Evolutionary conservation across 257 asterid species (phyloP), one percentile per base, ranked within the genome.

Genomic region (Pogostemon cablin): DNA sequence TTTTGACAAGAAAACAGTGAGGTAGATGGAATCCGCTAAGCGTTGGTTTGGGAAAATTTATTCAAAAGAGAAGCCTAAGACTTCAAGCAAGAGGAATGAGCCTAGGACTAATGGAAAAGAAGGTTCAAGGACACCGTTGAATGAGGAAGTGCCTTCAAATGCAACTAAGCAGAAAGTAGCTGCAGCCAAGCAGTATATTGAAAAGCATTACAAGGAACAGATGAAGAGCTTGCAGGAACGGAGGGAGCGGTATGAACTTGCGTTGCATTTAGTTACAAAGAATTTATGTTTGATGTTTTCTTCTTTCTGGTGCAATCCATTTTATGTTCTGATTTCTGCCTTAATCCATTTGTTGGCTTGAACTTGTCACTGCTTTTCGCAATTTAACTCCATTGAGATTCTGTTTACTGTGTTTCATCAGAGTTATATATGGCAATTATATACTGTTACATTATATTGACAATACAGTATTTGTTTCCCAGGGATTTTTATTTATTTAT

Each of bases 151-250:
- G 34, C 96, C 98, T 65, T 93, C 98, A n/a, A 85, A 75, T 83
- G 97, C 98, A 57, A 93, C 98, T 50, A 86, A 88, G 83, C 96
- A 88, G 86, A 93, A 93, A 84, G 98, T 65, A 43, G 98, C 88
- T 32, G 98, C 97, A 77, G 98, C 98, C 72, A 93, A 93, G 84
- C 97, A 90, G 82, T 93, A 93, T 65, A 93, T 93, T 68, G 98
- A 93, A 77, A 90, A 88, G 59, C 98, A 93, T 84, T 93, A 93
- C 87, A 90, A 90, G 85, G 98, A 93, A 72, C 98, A 93, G 79
- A 93, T 93, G 98, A 93, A 81, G 87, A 93, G 87, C 83, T 78
- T 93, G 81, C 95, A 93, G 80, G 98, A 93, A 78, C 80, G 98
- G 66, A 87, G 88, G 75, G 98, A 93, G 76, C 79, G 98, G 98